phyloP scores from a whole-genome alignment of 169 alveolate species.

The Plasmodium fragile region DNA sequence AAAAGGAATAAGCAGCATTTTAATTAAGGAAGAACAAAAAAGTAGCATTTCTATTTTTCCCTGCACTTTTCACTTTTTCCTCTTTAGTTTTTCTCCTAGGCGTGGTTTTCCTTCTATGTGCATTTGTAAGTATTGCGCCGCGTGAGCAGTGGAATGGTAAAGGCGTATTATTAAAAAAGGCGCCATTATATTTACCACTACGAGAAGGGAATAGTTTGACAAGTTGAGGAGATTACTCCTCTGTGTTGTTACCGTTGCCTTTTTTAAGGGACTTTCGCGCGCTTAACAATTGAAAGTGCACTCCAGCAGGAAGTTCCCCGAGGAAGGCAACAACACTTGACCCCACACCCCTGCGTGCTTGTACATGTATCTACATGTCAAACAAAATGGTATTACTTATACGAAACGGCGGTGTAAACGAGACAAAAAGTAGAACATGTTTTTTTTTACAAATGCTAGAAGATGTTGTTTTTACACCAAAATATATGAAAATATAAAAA shows the following conservation, averaged over 20 bases:
- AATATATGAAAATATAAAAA: constrained; percentile 66
- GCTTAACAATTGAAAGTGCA: neutral
- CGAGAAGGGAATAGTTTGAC: neutral
- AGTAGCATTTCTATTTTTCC: neutral
- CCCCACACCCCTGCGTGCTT: neutral
- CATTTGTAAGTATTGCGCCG: neutral
- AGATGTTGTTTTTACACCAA: constrained; percentile 55
- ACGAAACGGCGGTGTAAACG: neutral
- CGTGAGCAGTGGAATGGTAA: neutral
- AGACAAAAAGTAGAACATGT: constrained; percentile 24
- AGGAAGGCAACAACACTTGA: no score
- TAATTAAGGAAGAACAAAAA: neutral
- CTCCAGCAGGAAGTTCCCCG: no score
- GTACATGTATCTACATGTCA: neutral
- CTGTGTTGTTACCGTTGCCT: neutral
- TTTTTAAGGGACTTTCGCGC: neutral
- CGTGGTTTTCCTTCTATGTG: neutral
- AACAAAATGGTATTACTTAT: constrained; percentile 2
- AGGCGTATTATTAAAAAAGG: neutral
- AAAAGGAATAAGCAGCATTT: neutral
- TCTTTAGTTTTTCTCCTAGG: neutral
- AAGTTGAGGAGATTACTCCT: neutral
- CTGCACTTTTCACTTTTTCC: neutral
- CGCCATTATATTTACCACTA: neutral
- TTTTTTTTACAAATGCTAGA: constrained; percentile 39